Evolutionary conservation across 78 protist genomes (phyloP).

Genomic region (Parvularia atlantis): DNA sequence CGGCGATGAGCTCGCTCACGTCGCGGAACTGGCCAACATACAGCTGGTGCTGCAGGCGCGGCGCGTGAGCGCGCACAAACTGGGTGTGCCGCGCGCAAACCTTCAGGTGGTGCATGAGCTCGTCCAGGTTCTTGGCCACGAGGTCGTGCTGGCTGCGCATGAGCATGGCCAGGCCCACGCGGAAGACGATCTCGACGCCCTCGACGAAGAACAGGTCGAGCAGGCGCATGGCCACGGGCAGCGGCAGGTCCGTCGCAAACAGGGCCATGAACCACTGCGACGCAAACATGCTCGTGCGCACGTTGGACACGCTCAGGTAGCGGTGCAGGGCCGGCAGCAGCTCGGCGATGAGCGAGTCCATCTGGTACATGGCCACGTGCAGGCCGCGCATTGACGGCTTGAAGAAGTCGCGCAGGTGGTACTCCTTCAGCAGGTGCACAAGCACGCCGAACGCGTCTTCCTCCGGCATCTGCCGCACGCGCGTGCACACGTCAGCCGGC

Average conservation of each 20-base stretch:
- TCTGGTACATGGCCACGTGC: neutral
- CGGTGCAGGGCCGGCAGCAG: neutral
- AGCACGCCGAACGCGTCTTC: constrained; percentile 44
- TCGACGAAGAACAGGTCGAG: constrained; percentile 24
- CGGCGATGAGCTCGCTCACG: too few relatives aligned
- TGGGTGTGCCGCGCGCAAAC: too few relatives aligned
- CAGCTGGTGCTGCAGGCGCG: neutral
- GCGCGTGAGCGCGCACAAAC: too few relatives aligned
- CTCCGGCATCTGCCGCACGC: constrained; percentile 49
- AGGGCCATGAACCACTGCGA: constrained; percentile 39
- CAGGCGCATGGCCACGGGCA: constrained; percentile 6
- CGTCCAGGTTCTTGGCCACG: neutral
- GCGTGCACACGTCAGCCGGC: too few relatives aligned
- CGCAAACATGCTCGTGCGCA: neutral
- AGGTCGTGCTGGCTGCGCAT: neutral
- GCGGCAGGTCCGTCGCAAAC: constrained; percentile 3
- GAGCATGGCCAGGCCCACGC: constrained; percentile 3
- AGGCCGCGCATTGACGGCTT: neutral
- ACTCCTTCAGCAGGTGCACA: neutral
- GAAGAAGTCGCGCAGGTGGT: neutral
- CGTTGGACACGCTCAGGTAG: neutral
- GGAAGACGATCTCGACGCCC: constrained; percentile 25
- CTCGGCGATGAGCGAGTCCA: neutral
- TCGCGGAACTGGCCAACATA: too few relatives aligned
- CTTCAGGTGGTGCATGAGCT: neutral